These are phyloP conservation scores for Dillenia suffruticosa DNA, from an alignment of 164 flowering plant genomes.

Conservation along the genomic window DNA sequence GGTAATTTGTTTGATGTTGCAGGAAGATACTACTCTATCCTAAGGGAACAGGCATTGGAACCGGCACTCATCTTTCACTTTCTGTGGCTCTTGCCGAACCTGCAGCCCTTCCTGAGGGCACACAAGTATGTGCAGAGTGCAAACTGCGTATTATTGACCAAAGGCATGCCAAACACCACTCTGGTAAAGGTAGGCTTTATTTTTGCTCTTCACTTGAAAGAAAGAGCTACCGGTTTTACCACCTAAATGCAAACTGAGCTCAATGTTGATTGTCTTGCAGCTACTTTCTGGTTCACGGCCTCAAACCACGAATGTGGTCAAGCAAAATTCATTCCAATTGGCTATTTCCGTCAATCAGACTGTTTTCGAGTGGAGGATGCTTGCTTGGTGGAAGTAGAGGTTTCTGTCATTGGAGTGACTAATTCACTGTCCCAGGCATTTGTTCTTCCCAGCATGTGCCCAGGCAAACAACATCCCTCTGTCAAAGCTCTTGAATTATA, in stretches of 20 bases:
- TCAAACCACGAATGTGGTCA: conserved; percentile 23
- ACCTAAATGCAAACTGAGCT: no score
- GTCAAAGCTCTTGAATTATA: no score
- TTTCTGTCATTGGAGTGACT: conserved; percentile 29
- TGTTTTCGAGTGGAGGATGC: conserved; percentile 25
- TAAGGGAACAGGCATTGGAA: conserved; percentile 23
- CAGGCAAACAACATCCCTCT: no score
- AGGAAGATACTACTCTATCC: conserved; percentile 53
- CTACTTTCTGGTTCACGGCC: conserved; percentile 36
- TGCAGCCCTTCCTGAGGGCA: conserved; percentile 15
- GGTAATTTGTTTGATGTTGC: conserved; percentile 1
- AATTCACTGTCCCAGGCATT: background rate
- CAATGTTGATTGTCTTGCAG: conserved; percentile 19
- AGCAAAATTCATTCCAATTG: conserved; percentile 23
- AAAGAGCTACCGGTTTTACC: no score
- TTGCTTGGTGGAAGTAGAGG: conserved; percentile 37
- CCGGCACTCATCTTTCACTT: conserved; percentile 26
- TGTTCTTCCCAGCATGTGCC: no score
- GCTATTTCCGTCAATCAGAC: conserved; percentile 8
- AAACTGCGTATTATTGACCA: conserved; percentile 32
- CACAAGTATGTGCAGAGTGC: conserved; percentile 32
- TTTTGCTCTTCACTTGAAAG: no score
- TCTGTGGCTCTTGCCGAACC: conserved; percentile 34
- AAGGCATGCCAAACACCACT: conserved; percentile 14
- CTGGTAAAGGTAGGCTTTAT: conserved; percentile 25